Evolutionary conservation across 805 yeast species (phyloP), one percentile per base, ranked within the genome.

Genomic region (Osmozyma mogii): DNA sequence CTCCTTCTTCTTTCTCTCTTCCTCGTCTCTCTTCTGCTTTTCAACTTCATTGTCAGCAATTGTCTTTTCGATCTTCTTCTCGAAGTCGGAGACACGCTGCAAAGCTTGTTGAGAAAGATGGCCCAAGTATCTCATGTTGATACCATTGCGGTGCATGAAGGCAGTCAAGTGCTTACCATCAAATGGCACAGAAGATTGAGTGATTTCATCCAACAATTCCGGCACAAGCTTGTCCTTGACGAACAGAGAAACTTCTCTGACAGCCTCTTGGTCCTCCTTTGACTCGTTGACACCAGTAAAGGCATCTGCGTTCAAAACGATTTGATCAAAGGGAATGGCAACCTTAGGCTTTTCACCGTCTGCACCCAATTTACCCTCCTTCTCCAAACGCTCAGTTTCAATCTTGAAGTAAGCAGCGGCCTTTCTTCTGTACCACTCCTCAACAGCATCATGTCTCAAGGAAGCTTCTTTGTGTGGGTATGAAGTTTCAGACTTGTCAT

Each of bases 71-170:
- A 41, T 41, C 10, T 34, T 31, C 22, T 44, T 43, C 25, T 40
- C 40, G 22, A 25, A 28, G 4, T 34, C 40, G 6, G 32, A 41
- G 19, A 41, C 51, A 31, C 41, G 50, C 4, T 19, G 29, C n/a
- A 42, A 16, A 30, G 56, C 50, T 29, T 52, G 46, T 19, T 51
- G 47, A 14, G 77, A 77, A 40, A 84, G 49, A 11, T 47, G 54
- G 36, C 96, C 96, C 46, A 89, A 66, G 50, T 89, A 89, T 61
- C 97, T 80, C 57, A 88, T 51, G 54, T 85, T 88, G 52, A 89
- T 77, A 65, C 98, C 98, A 32, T 66, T 63, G 38, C 71, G 72
- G 55, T 92, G 98, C 56, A 89, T 56, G 30, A 68, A 51, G 24
- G 66, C 61, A 12, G 83, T 60, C 44, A 92, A 69, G 46, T 87